phyloP scores from a whole-genome alignment of 495 filamentous ascomycete species.

The Lasiosphaeria hispida region DNA sequence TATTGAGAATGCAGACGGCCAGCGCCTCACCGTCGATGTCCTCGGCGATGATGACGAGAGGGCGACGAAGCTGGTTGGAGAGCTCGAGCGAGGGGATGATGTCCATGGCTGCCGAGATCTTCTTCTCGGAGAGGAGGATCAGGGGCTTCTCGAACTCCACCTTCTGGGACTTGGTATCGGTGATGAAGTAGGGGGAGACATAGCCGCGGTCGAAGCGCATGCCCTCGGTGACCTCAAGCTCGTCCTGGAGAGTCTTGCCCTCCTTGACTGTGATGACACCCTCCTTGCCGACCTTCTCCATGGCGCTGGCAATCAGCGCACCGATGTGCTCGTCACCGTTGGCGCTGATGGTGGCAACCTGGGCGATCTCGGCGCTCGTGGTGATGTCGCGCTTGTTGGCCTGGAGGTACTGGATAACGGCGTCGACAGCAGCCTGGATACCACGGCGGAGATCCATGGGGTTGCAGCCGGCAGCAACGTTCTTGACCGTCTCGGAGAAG shows the following conservation, averaged over 20 bases:
- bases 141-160: conserved; percentile 99
- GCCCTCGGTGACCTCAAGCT: conserved; percentile 97
- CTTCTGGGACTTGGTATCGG: conserved; percentile 96
- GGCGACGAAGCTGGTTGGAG: conserved; percentile 91
- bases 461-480: conserved; percentile 98
- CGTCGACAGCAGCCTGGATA: conserved; percentile 93
- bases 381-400: conserved; percentile 95
- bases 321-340: conserved; percentile 97
- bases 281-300: conserved; percentile 99
- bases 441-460: conserved; percentile 97
- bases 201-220: conserved; percentile 99
- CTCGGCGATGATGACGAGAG: conserved; percentile 97
- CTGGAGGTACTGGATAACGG: conserved; percentile 89
- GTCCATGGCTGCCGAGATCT: conserved; percentile 98
- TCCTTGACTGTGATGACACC: conserved; percentile 99
- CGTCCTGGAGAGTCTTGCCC: conserved; percentile 96
- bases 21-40: conserved; percentile 98
- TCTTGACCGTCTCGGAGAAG: conserved; percentile 99
- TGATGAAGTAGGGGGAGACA: conserved; percentile 99
- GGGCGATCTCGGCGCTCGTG: conserved; percentile 93
- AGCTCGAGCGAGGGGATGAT: conserved; percentile 97
- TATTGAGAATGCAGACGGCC: conserved; percentile 98
- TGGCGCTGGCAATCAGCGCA: conserved; percentile 91
- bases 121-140: conserved; percentile 98
- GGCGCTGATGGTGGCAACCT: conserved; percentile 96